Base-by-base conservation (phyloP, 2,329 filamentous ascomycete genomes). In the Berkeleyomyces rouxiae region DNA sequence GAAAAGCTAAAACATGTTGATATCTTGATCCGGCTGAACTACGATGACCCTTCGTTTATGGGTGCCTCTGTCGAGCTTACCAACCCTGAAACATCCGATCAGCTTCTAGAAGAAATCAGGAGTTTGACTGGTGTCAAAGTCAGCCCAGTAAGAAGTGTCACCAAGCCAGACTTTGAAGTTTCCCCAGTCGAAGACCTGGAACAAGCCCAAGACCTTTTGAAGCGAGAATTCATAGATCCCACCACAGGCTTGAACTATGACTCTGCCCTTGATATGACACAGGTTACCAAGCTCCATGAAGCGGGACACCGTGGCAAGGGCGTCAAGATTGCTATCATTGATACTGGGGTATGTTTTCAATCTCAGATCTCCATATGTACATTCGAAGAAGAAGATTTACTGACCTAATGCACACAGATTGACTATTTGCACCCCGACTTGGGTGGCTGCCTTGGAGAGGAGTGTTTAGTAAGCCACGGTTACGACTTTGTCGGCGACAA, bases 361-460 rank as follows among this genome's bases (percentile, higher is more conserved):
- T 31, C 42, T 44, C 9, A 11, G 16, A 23, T 7, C 4, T 1
- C n/a, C 33, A 10, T 2, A 23, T 31, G 3, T 36, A 36, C 9
- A 16, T 53, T 23, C 33, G 13, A 23, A 2, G 10, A 36, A 1
- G 10, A 6, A 36, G 33, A 63, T 23, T 60, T 23, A 23, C 23
- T 23, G 23, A 23, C 23, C 23, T 23, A 23, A 23, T 13, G 4
- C 0, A 1, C 33, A 1, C 51, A 79, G 77, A 72, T 84, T 58
- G 83, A 86, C 68, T 86, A 85, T 68, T 76, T 73, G 0, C 83
- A 86, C 67, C 80, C 82, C 1, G 80, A 81, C 37, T 77, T 87
- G 0, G 84, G 84, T 43, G 82, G 82, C 58, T 83, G 83, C 68
- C 85, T 85, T 68, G 84, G 83, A 1, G 68, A 74, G 1, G 80